phyloP scores from a whole-genome alignment of 2,329 filamentous ascomycete species.

The Xylaria sp. region DNA sequence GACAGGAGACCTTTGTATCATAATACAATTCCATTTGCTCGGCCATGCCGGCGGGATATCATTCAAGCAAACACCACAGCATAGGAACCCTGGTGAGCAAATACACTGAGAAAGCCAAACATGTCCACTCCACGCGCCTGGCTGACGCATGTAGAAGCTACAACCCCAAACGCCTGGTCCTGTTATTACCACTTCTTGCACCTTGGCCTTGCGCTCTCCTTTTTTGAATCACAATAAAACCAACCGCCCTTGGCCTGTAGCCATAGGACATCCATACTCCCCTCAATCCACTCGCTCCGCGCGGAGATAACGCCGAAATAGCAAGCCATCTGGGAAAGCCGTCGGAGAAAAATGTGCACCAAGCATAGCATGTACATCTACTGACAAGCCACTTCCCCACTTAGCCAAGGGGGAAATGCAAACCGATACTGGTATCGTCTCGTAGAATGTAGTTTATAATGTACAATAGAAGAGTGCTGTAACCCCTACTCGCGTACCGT shows the following conservation, averaged over 20 bases:
- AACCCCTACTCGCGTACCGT: slow-evolving; percentile 6
- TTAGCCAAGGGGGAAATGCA: slow-evolving; percentile 21
- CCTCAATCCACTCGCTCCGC: neutral
- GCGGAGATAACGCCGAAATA: slow-evolving; percentile 16
- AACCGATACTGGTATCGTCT: slow-evolving; percentile 39
- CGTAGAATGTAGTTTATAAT: slow-evolving; percentile 46
- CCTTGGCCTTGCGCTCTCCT: slow-evolving; percentile 8
- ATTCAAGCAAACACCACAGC: slow-evolving; percentile 40
- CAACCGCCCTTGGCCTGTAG: slow-evolving; percentile 14
- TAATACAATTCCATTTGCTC: slow-evolving; percentile 43
- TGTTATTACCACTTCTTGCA: slow-evolving; percentile 27
- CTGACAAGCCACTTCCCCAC: slow-evolving; percentile 12
- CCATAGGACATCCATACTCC: slow-evolving; percentile 16
- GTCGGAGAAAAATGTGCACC: slow-evolving; percentile 8
- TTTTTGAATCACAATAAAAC: slow-evolving; percentile 22
- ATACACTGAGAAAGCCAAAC: slow-evolving; percentile 28
- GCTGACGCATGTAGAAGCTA: slow-evolving; percentile 10
- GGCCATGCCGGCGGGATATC: slow-evolving; percentile 50
- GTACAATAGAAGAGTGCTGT: slow-evolving; percentile 41
- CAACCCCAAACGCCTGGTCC: slow-evolving; percentile 26
- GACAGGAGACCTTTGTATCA: slow-evolving; percentile 7
- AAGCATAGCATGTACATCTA: slow-evolving; percentile 3
- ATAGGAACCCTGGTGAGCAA: slow-evolving; percentile 30
- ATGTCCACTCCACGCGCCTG: slow-evolving; percentile 11
- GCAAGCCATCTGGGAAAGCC: slow-evolving; percentile 12